Evolutionary conservation across 768 basidiomycete species (phyloP).

Genomic region (Coprinopsis cinerea): DNA sequence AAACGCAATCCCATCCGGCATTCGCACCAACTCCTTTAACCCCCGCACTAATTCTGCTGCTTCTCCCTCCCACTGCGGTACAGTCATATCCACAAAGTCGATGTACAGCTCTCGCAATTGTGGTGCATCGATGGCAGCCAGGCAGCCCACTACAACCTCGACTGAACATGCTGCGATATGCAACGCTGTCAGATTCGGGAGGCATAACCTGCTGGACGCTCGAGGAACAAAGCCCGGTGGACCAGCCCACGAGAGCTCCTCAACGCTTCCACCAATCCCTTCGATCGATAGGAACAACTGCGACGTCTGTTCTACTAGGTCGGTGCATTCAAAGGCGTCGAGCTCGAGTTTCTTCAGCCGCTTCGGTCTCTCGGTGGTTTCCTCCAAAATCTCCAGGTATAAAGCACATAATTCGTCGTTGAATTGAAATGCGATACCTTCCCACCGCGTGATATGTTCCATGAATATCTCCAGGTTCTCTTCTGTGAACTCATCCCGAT

Average conservation of each 20-base stretch:
- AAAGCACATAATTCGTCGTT: neutral
- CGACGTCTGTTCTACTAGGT: neutral
- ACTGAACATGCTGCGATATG: neutral
- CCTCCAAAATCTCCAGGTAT: neutral
- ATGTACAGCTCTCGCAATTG: neutral
- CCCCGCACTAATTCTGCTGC: neutral
- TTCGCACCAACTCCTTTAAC: neutral
- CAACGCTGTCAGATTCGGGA: neutral
- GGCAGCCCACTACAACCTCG: neutral
- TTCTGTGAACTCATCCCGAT: neutral
- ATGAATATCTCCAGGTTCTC: conserved; percentile 4
- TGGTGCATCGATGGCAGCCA: neutral
- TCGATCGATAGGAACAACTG: neutral
- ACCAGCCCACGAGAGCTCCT: conserved; percentile 1
- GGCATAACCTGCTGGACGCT: neutral
- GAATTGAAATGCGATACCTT: conserved; percentile 6
- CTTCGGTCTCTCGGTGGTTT: neutral
- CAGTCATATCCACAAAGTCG: neutral
- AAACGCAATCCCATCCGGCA: neutral
- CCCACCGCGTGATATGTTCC: conserved; percentile 4
- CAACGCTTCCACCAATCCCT: neutral
- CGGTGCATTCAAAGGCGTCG: neutral
- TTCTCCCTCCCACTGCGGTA: neutral
- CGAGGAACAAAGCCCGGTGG: neutral
- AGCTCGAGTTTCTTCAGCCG: conserved; percentile 1